Evolutionary conservation across 2,329 filamentous ascomycete genomes (phyloP), one percentile per base, ranked within the genome.

Genomic region (Nannizzia gypsea): DNA sequence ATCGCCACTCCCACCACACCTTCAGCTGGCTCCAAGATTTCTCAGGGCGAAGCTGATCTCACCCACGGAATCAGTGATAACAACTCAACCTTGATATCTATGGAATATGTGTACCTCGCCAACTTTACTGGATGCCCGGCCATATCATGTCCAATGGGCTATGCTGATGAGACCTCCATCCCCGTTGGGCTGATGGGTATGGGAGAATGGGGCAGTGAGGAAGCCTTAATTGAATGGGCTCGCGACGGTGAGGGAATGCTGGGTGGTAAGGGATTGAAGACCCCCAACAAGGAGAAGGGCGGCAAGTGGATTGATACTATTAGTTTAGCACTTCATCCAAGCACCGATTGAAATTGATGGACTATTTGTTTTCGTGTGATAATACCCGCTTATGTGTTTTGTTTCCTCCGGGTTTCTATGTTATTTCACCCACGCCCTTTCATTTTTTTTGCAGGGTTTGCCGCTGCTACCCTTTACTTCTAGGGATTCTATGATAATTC

Each of bases 71-170:
- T 89, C 65, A 85, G 80, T 40, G 87, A 96, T 70, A 85, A 80
- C 0, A 90, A 93, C 69, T 78, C 75, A 62, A 85, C 83, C 15
- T 76, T 95, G n/a, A 78, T 81, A 26, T 88, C 83, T 68, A 95
- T 96, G 89, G 83, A 86, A 71, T 96, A 89, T 73, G 84, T 88
- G 15, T 95, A 88, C 81, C 73, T 95, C 38, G 87, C 90, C 5
- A 96, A 96, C 72, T 85, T 90, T 66, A 83, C 80, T 0, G 91
- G 91, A 0, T 85, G 85, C 56, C 91, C 91, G 0, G 84, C 88
- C 0, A 81, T 95, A 11, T 84, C 78, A 52, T 84, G 83, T 38
- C 90, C 91, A 0, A 84, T 88, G 9, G 90, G 89, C 0, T 95
- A 90, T 73, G 80, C 77, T 75, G 82, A 26, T 64, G 68, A 22